phyloP scores from a whole-genome alignment of 2,329 filamentous ascomycete genomes.

The Apiospora kogelbergensis region DNA sequence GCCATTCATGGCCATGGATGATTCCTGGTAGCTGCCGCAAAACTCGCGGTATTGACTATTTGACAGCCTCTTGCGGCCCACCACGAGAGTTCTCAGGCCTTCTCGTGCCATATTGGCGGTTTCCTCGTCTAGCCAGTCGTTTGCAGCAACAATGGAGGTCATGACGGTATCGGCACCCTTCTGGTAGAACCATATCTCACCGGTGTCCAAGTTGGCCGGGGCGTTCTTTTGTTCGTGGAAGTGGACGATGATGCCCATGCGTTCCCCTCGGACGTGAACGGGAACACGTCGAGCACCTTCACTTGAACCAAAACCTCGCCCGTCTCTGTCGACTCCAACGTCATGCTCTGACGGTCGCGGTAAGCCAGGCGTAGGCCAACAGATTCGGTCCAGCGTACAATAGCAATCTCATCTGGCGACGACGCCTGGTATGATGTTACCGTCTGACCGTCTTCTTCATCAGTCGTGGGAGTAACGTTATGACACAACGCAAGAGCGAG shows the following conservation, averaged over 20 bases:
- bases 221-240: slow-evolving; percentile 64
- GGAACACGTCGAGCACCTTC: slow-evolving; percentile 89
- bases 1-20: slow-evolving; percentile 75
- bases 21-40: slow-evolving; percentile 70
- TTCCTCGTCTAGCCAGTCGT: slow-evolving; percentile 98
- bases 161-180: slow-evolving; percentile 99
- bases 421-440: slow-evolving; percentile 92
- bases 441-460: slow-evolving; percentile 75
- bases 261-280: slow-evolving; percentile 95
- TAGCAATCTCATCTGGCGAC: slow-evolving; percentile 96
- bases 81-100: slow-evolving; percentile 88
- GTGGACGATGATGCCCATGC: slow-evolving; percentile 95
- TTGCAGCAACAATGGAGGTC: slow-evolving; percentile 90
- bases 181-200: slow-evolving; percentile 97
- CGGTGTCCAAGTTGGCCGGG: slow-evolving; percentile 50
- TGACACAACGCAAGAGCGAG: slow-evolving; percentile 91
- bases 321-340: slow-evolving; percentile 74
- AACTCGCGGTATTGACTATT: slow-evolving; percentile 80
- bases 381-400: slow-evolving; percentile 91
- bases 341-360: slow-evolving; percentile 84
- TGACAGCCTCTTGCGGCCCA: slow-evolving; percentile 87
- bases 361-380: slow-evolving; percentile 83
- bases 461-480: slow-evolving; percentile 90
- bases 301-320: slow-evolving; percentile 78
- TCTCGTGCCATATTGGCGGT: slow-evolving; percentile 99